phyloP scores from a whole-genome alignment of 768 basidiomycete species.

The Lentinula edodes region DNA sequence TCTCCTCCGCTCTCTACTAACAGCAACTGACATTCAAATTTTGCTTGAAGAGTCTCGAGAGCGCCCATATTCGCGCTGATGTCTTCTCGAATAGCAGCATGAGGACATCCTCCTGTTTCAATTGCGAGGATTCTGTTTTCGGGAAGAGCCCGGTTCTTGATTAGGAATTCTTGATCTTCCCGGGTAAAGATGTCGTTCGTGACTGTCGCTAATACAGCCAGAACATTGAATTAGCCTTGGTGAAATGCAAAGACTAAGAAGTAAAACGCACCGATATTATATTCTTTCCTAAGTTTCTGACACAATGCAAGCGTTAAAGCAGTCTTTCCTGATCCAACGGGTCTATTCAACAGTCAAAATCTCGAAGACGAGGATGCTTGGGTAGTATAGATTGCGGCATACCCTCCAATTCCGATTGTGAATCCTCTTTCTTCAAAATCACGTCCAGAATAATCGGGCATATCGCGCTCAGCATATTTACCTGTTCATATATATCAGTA shows the following conservation, averaged over 20 bases:
- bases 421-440: conserved; percentile 93
- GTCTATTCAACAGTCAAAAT: conserved; percentile 40
- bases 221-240: neutral
- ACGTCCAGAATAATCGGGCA: conserved; percentile 79
- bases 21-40: conserved; percentile 84
- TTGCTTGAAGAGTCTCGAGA: conserved; percentile 88
- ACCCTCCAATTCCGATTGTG: conserved; percentile 98
- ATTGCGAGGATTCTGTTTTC: conserved; percentile 87
- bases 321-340: conserved; percentile 98
- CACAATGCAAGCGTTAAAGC: conserved; percentile 90
- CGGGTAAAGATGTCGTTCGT: conserved; percentile 99
- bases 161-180: conserved; percentile 97
- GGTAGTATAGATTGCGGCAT: conserved; percentile 19
- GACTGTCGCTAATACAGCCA: conserved; percentile 62
- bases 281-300: conserved; percentile 68
- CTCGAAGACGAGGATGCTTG: neutral
- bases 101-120: conserved; percentile 97
- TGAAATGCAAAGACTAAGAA: neutral
- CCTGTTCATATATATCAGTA: conserved; percentile 38
- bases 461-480: conserved; percentile 86
- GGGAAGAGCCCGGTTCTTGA: conserved; percentile 85
- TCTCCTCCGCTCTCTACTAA: conserved; percentile 97
- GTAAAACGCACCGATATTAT: conserved; percentile 76
- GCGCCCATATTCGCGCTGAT: conserved; percentile 97
- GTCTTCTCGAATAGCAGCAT: conserved; percentile 97